Evolutionary conservation across 192 early-diverging fungal species (phyloP).

Genomic region (Piromyces finnis): DNA sequence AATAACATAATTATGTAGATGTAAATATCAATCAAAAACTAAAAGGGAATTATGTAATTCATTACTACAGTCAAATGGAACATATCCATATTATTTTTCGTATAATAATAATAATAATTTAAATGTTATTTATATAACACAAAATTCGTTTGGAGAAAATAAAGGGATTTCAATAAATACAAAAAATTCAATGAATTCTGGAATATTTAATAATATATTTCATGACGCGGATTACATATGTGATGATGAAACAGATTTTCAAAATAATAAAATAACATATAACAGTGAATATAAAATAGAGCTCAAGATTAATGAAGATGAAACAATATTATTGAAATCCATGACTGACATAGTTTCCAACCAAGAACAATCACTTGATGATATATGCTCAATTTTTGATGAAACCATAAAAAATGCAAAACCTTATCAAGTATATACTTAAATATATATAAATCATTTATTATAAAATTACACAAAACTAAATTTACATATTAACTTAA

Average conservation of each 20-base stretch:
- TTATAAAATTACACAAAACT: too few species aligned
- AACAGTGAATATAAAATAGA: not conserved
- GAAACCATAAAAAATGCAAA: not conserved
- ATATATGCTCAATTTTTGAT: not conserved
- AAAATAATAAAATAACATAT: not conserved
- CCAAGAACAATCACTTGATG: not conserved
- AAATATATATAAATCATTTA: too few species aligned
- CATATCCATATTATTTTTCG: not conserved
- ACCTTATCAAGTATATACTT: not conserved
- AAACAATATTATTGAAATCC: not conserved
- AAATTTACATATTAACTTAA: too few species aligned
- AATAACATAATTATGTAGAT: not conserved
- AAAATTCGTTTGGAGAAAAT: not conserved
- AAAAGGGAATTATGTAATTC: not conserved
- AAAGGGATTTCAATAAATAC: not conserved
- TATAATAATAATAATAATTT: not conserved
- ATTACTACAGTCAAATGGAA: not conserved
- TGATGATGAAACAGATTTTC: not conserved
- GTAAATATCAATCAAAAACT: not conserved
- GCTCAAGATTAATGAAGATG: not conserved
- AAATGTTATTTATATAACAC: not conserved
- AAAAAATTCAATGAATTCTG: not conserved
- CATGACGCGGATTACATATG: not conserved
- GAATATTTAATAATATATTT: not conserved
- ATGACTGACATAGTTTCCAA: not conserved